phyloP scores from a whole-genome alignment of 768 basidiomycete species.

The Candolleomyces efflorescens region DNA sequence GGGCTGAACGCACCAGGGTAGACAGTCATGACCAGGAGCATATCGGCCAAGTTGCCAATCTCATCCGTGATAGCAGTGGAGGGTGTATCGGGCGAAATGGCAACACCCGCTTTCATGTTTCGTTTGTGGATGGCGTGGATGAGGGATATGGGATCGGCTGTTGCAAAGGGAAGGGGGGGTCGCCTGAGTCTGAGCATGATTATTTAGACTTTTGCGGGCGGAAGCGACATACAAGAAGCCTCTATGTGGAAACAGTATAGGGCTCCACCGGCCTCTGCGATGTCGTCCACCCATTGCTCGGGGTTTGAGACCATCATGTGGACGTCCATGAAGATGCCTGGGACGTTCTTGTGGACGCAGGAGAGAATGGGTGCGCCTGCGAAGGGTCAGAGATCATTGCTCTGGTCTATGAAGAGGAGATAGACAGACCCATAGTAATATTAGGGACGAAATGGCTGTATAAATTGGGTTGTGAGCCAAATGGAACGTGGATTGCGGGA shows the following conservation, averaged over 20 bases:
- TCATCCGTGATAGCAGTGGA: conserved; percentile 84
- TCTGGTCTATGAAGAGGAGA: neutral
- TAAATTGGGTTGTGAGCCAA: conserved; percentile 8
- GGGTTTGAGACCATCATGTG: conserved; percentile 99
- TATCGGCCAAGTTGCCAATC: conserved; percentile 79
- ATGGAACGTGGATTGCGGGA: neutral
- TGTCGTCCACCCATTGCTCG: conserved; percentile 94
- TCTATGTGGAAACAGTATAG: conserved; percentile 97
- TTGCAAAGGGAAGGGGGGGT: neutral
- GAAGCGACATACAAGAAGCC: conserved; percentile 64
- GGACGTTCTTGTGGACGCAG: conserved; percentile 80
- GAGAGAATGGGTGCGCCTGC: conserved; percentile 85
- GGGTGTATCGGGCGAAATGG: conserved; percentile 94
- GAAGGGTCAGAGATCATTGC: neutral
- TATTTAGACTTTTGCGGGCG: neutral
- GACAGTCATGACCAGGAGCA: conserved; percentile 98
- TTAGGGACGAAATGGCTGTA: conserved; percentile 95
- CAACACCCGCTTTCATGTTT: conserved; percentile 91
- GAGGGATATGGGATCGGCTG: conserved; percentile 68
- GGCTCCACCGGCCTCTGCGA: conserved; percentile 92
- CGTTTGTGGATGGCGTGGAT: conserved; percentile 78
- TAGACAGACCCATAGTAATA: conserved; percentile 85
- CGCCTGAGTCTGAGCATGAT: neutral
- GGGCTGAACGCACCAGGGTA: conserved; percentile 65
- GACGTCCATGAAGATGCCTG: conserved; percentile 99